Conservation (phyloP, 371 early-diverging fungal genomes). For the Basidiobolus meristosporus region DNA sequence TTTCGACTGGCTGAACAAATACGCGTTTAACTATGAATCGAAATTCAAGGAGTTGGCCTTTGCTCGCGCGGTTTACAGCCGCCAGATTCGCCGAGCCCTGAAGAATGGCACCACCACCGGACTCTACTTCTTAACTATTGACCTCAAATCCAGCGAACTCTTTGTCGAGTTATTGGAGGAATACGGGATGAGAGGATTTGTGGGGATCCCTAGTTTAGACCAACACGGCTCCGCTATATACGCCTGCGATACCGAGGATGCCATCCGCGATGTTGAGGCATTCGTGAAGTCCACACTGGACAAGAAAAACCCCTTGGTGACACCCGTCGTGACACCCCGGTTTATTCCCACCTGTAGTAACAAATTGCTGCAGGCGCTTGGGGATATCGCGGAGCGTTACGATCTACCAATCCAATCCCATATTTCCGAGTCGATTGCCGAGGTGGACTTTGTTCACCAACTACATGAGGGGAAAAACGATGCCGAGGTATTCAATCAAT, state of each 20-base stretch:
- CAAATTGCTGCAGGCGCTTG: conserved; percentile 40
- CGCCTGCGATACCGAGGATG: conserved; percentile 41
- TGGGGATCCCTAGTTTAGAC: conserved; percentile 92
- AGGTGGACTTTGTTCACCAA: conserved; percentile 41
- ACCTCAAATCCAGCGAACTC: conserved; percentile 41
- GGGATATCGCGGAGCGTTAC: conserved; percentile 38
- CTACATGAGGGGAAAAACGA: conserved; percentile 55
- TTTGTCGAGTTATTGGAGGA: conserved; percentile 44
- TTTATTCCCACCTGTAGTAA: conserved; percentile 68
- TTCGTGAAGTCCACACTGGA: conserved; percentile 36
- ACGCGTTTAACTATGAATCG: conserved; percentile 72
- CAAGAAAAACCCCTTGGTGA: conserved; percentile 14
- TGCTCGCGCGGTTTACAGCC: conserved; percentile 38
- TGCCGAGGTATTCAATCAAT: conserved; percentile 50
- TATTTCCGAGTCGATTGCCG: conserved; percentile 58
- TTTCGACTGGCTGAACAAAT: conserved; percentile 66
- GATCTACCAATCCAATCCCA: conserved; percentile 64
- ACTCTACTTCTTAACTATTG: conserved; percentile 81
- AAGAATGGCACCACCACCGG: conserved; percentile 74
- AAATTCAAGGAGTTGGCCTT: conserved; percentile 32
- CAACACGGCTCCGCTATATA: conserved; percentile 57
- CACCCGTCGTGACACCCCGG: conserved; percentile 74
- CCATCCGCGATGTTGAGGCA: conserved; percentile 37
- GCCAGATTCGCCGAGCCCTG: conserved; percentile 43
- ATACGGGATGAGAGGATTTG: conserved; percentile 72